Conservation (phyloP, 192 early-diverging fungal genomes). For the Funneliformis geosporum region DNA sequence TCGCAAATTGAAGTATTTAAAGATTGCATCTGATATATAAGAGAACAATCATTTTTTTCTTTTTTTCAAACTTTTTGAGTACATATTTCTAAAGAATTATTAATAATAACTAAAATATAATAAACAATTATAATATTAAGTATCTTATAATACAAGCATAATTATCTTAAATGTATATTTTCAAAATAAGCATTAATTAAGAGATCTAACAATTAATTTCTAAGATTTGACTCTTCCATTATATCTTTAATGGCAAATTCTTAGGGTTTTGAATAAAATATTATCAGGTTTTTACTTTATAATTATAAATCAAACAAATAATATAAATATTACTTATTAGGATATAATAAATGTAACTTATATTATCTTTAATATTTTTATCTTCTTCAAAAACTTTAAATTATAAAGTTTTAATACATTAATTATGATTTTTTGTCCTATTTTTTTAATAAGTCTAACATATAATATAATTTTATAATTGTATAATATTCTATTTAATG, state of each 20-base stretch:
- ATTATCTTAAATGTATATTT: not conserved
- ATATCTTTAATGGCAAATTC: not conserved
- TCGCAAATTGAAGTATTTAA: not conserved
- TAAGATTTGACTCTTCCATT: not conserved
- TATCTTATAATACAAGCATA: not conserved
- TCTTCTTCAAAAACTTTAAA: not conserved
- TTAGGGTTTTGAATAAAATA: not conserved
- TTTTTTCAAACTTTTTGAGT: not conserved
- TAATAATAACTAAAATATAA: conserved; percentile 1
- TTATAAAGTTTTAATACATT: not conserved
- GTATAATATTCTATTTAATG: not conserved
- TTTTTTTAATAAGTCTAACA: not conserved
- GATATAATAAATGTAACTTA: not conserved
- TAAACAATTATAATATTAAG: not conserved
- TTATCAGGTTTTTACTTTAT: too few relatives aligned
- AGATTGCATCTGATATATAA: not conserved
- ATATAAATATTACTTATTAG: not conserved
- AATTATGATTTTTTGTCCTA: not conserved
- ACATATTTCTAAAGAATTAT: not conserved
- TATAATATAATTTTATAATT: not conserved
- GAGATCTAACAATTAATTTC: not conserved
- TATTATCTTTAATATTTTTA: not conserved
- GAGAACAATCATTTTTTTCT: not conserved
- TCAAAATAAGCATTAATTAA: not conserved
- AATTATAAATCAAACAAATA: not conserved